A percentile compares a stretch with the other conserved stretches of the same genome.
Conservation (phyloP, 345 rosid species). For the Citrus trifoliata region DNA sequence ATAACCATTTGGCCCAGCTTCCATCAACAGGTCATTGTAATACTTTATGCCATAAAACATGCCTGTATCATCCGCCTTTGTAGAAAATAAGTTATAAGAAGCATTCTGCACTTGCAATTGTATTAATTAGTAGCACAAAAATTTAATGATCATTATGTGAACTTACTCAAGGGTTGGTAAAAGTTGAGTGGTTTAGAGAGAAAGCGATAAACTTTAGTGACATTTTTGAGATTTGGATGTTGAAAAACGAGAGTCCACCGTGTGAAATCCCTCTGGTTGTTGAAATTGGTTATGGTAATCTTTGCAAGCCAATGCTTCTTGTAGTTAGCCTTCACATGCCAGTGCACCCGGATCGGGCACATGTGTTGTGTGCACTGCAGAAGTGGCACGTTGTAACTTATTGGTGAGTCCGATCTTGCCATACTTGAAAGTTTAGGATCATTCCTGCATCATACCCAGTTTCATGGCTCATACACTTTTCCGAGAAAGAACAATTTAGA, state of each 20-base stretch:
- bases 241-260: slow-evolving; percentile 61
- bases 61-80: slow-evolving; percentile 30
- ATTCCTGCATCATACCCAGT: no score
- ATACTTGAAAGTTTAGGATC: no score
- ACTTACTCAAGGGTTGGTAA: slow-evolving; percentile 49
- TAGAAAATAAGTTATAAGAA: neutral
- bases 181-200: slow-evolving; percentile 51
- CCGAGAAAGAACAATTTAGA: neutral
- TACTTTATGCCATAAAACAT: slow-evolving; percentile 35
- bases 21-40: slow-evolving; percentile 29
- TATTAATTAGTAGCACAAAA: neutral
- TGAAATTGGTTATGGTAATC: slow-evolving; percentile 57
- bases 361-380: slow-evolving; percentile 61
- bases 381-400: slow-evolving; percentile 45
- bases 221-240: slow-evolving; percentile 57
- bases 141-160: neutral
- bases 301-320: slow-evolving; percentile 58
- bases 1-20: slow-evolving; percentile 35
- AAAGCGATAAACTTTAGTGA: slow-evolving; percentile 58
- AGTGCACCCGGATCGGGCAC: slow-evolving; percentile 58
- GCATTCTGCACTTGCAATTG: neutral
- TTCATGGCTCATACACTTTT: no score
- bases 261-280: slow-evolving; percentile 52
- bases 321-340: slow-evolving; percentile 62
- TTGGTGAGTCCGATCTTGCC: slow-evolving; percentile 29